Base-by-base conservation (phyloP, 768 basidiomycete species). In the Boletus coccyginus region DNA sequence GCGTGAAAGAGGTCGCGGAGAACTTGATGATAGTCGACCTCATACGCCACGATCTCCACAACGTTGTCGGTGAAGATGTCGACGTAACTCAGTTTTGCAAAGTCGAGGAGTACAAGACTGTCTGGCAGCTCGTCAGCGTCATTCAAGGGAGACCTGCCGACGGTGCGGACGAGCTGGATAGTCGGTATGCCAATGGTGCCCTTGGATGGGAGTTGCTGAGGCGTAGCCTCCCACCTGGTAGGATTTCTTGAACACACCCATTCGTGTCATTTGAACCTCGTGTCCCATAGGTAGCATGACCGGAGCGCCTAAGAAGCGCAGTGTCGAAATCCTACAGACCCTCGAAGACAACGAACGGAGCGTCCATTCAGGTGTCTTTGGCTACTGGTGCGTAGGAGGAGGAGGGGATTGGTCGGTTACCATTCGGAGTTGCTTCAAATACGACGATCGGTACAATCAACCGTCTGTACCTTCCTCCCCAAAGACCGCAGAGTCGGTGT, bases 11-110 rank as follows among this genome's bases (percentile, higher is more conserved):
- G 71, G 85, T 95, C 2, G 95, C 94, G 0, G 95, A 98, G 76
- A 98, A 98, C 68, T 73, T 98, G 54, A 98, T 98, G 95, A 97
- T 98, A 59, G 95, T 97, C 27, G 95, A 98, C 69, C 83, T 98
- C 46, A 96, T 96, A 64, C 84, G 94, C 35, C 91, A 97, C 61
- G 95, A 98, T 73, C 76, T 98, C 35, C 86, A 95, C 62, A 84
- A 84, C 32, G 86, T 88, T 52, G 81, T 96, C 19, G 92, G 91
- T 1, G 87, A 90, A 39, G 79, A 88, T 52, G 94, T 98, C 9
- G 69, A 79, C 13, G 92, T 96, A 7, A 86, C 82, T 53, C 86
- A 93, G 60, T 90, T 98, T 64, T 97, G 95, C 69, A 73, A 74
- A 1, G 85, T 97, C 13, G 95, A 98, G 68, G 92, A 92, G 63